Evolutionary conservation across 2,329 filamentous ascomycete genomes (phyloP).

Genomic region (Penicillium sp.): DNA sequence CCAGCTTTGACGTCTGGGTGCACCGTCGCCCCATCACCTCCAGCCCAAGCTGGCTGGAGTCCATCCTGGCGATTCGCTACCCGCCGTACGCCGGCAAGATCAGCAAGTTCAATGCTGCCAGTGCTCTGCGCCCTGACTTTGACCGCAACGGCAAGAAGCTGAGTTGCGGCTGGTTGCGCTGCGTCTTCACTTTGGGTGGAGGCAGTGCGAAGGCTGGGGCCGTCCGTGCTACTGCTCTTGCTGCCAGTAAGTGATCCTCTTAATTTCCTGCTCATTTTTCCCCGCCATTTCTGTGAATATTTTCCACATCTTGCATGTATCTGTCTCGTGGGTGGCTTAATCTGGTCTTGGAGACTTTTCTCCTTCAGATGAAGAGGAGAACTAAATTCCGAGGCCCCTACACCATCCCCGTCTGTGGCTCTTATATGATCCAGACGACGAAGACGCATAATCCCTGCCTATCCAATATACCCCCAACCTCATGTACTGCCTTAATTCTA

Average conservation of each 20-base stretch:
- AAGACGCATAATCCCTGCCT: background rate
- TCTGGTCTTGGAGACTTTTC: constrained; percentile 5
- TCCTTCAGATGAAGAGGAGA: constrained; percentile 9
- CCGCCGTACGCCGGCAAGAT: constrained; percentile 60
- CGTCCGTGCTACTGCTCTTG: constrained; percentile 34
- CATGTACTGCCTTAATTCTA: background rate
- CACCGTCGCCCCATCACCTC: constrained; percentile 58
- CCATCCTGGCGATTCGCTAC: constrained; percentile 56
- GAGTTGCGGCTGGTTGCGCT: constrained; percentile 39
- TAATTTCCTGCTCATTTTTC: background rate
- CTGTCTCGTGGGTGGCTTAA: constrained; percentile 1
- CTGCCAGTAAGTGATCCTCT: constrained; percentile 39
- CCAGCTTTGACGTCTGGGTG: constrained; percentile 62
- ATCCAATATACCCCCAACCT: constrained; percentile 15
- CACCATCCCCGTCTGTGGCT: background rate
- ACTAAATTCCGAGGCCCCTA: constrained; percentile 1
- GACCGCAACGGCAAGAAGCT: constrained; percentile 54
- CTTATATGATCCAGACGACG: background rate
- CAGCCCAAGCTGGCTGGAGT: constrained; percentile 61
- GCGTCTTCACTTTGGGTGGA: constrained; percentile 41
- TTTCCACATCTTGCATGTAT: background rate
- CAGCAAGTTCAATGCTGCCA: constrained; percentile 51
- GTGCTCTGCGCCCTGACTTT: constrained; percentile 56
- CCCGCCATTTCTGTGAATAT: background rate
- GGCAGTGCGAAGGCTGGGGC: constrained; percentile 38